Evolutionary conservation across 1,284 basidiomycete genomes (phyloP), one percentile per base, ranked within the genome.

Genomic region (Ganoderma resinaceum): DNA sequence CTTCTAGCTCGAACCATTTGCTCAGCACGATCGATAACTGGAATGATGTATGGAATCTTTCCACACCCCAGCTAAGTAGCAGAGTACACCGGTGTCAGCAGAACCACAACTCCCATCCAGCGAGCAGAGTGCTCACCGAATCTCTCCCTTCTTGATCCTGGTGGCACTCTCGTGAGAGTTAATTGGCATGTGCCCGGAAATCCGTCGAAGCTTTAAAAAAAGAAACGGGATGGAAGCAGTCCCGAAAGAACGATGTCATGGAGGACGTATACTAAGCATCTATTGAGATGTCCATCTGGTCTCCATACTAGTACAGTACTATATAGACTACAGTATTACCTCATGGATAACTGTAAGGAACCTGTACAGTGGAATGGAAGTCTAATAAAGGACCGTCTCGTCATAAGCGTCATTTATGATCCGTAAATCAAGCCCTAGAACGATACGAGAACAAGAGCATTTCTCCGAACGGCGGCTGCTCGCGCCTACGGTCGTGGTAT

Each of bases 211-310:
- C 52, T 31, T 6, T 18, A 31, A 31, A 14, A 18, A 52, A 12
- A 23, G 23, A 52, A 16, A 52, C 11, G 11, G 0, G 7, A 23
- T 3, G 29, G 20, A 11, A 60, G 11, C 58, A 23, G 37, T 14
- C 6, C n/a, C 6, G 9, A 29, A 55, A 42, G 62, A 37, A 53
- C 23, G 26, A 53, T 12, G 31, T 6, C n/a, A 53, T 16, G 35
- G n/a, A 37, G 20, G 20, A 58, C 20, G 37, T 58, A 58, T 8
- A n/a, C 9, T 55, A 35, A 23, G n/a, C 23, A 63, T 63, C 49
- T 63, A 63, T 55, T 55, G n/a, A 37, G 37, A 55, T 63, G 62
- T 40, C 49, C 35, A 23, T 63, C 23, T n/a, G 16, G 29, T 29
- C 37, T 8, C 37, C 38, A 9, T 26, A 60, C n/a, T 60, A 40